Evolutionary conservation across 176 grass and related monocot species (phyloP).

Genomic region (Cymbopogon citratus): DNA sequence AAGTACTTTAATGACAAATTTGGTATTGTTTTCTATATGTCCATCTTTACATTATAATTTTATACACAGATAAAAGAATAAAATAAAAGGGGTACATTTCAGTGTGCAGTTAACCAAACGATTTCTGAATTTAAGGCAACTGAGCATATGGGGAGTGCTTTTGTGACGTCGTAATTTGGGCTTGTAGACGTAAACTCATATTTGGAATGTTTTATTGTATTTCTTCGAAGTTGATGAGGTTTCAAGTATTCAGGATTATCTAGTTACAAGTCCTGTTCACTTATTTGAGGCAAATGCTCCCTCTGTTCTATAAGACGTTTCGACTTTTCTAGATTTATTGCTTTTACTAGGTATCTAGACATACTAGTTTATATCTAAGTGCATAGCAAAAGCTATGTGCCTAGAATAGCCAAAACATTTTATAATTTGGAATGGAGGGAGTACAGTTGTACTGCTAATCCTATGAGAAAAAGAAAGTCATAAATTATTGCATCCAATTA

Average conservation of each 20-base stretch:
- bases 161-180: neutral
- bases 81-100: neutral
- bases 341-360: too few species aligned
- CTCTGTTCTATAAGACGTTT: too few species aligned
- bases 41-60: neutral
- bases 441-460: neutral
- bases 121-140: neutral
- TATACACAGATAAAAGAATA: neutral
- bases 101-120: neutral
- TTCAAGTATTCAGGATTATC: too few species aligned
- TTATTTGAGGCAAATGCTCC: too few species aligned
- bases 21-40: neutral
- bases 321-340: too few species aligned
- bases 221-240: too few species aligned
- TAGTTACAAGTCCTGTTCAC: too few species aligned
- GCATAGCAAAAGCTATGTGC: too few species aligned
- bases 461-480: neutral
- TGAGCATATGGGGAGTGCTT: neutral
- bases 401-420: too few species aligned
- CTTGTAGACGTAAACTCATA: neutral
- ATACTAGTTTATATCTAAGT: too few species aligned
- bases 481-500: neutral
- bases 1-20: neutral
- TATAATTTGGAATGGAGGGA: too few species aligned
- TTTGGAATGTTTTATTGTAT: too few species aligned